Percentiles rank a stretch among this genome's conserved stretches.
phyloP scores from a whole-genome alignment of 345 rosid genomes.

The Eucalyptus curtisii region DNA sequence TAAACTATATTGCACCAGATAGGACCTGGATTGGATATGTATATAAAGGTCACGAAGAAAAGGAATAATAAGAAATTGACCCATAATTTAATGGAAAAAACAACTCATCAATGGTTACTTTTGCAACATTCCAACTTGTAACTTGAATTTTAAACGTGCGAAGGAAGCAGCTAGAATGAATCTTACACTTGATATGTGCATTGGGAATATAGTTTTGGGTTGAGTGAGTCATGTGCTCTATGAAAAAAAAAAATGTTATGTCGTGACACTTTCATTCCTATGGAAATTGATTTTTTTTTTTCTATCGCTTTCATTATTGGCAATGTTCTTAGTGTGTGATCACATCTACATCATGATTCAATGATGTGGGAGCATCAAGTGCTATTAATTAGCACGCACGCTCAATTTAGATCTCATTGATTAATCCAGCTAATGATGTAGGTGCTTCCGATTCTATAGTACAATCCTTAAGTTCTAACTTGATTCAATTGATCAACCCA shows the following conservation, averaged over 20 bases:
- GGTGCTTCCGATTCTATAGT: background rate
- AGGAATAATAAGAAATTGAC: background rate
- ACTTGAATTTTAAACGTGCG: background rate
- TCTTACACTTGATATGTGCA: background rate
- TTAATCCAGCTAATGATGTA: background rate
- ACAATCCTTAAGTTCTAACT: background rate
- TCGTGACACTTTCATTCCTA: background rate
- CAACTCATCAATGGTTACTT: background rate
- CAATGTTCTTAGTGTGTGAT: background rate
- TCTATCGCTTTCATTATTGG: background rate
- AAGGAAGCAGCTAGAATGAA: background rate
- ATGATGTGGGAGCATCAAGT: background rate
- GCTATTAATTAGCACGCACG: background rate
- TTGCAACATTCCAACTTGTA: background rate
- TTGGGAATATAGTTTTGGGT: background rate
- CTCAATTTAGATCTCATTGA: background rate
- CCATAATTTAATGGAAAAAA: background rate
- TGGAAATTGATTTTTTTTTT: background rate
- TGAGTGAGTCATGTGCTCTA: background rate
- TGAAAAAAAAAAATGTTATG: background rate
- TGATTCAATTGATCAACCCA: background rate
- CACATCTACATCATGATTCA: background rate
- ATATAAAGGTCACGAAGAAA: background rate
- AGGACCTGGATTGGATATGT: background rate
- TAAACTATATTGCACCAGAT: background rate